Percentiles rank a stretch among this genome's conserved stretches.
Conservation (phyloP, 345 rosid genomes). For the Populus nigra region DNA sequence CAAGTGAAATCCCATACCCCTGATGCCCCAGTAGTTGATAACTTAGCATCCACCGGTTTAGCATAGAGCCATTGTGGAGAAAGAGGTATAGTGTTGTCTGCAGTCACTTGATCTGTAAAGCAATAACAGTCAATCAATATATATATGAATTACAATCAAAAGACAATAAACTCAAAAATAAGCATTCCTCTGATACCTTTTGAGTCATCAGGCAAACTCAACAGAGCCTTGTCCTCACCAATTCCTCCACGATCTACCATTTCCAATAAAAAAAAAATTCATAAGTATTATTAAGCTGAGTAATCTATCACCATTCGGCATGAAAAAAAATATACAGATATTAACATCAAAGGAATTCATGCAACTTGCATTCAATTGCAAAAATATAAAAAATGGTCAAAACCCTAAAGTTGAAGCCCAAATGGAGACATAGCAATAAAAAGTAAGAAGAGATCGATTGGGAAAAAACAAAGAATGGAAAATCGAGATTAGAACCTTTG, state of each 20-base stretch:
- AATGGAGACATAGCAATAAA: background rate
- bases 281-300: background rate
- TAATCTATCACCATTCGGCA: background rate
- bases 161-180: background rate
- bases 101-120: constrained; percentile 54
- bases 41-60: constrained; percentile 62
- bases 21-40: constrained; percentile 25
- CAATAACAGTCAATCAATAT: background rate
- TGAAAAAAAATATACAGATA: background rate
- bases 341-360: background rate
- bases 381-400: background rate
- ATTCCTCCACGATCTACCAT: constrained; percentile 32
- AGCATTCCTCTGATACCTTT: constrained; percentile 38
- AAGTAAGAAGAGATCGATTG: background rate
- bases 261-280: constrained; percentile 1
- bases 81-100: constrained; percentile 82
- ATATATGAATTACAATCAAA: background rate
- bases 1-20: constrained; percentile 1
- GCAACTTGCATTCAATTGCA: background rate
- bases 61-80: constrained; percentile 96
- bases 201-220: constrained; percentile 34
- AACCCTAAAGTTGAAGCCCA: background rate
- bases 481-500: constrained; percentile 17
- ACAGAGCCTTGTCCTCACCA: constrained; percentile 37
- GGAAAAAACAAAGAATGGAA: background rate